A percentile compares a stretch with the other conserved stretches of the same genome.
Conservation (phyloP, 257 asterid genomes). For the Jacaranda mimosifolia region DNA sequence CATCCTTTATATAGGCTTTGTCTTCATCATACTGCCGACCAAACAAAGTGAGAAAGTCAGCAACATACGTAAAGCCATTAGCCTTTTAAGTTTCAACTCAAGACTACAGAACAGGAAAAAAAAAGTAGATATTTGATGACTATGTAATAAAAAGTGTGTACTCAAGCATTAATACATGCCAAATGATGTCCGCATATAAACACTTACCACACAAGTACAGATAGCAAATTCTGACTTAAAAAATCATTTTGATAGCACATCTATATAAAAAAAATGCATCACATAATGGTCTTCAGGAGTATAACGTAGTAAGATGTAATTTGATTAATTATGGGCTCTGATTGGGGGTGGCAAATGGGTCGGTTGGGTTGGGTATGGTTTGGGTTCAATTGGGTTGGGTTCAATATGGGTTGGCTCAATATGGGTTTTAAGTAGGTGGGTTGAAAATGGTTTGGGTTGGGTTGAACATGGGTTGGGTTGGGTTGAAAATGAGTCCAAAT, state of each 20-base stretch:
- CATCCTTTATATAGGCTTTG: conserved; percentile 76
- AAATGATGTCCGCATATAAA: conserved; percentile 15
- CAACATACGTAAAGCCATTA: conserved; percentile 7
- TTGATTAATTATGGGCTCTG: no score
- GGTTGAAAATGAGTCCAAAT: no score
- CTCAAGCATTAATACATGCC: conserved; percentile 27
- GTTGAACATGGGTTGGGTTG: no score
- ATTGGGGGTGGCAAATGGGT: no score
- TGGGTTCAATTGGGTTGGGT: no score
- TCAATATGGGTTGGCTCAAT: no score
- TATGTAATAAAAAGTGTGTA: neutral
- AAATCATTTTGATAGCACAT: conserved; percentile 19
- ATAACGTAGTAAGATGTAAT: neutral
- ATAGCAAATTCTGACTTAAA: conserved; percentile 5
- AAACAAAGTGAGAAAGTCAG: conserved; percentile 31
- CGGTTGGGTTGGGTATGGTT: no score
- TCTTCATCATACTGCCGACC: conserved; percentile 83
- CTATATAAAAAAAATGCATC: neutral
- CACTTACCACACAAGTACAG: neutral
- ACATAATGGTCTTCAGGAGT: neutral
- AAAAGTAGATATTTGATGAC: neutral
- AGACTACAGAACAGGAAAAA: conserved; percentile 1
- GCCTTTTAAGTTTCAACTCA: conserved; percentile 8
- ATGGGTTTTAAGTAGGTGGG: no score
- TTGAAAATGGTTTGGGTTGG: no score